Evolutionary conservation across 441 rosid species (phyloP), one percentile per base, ranked within the genome.

Genomic region (Daphne laureola): DNA sequence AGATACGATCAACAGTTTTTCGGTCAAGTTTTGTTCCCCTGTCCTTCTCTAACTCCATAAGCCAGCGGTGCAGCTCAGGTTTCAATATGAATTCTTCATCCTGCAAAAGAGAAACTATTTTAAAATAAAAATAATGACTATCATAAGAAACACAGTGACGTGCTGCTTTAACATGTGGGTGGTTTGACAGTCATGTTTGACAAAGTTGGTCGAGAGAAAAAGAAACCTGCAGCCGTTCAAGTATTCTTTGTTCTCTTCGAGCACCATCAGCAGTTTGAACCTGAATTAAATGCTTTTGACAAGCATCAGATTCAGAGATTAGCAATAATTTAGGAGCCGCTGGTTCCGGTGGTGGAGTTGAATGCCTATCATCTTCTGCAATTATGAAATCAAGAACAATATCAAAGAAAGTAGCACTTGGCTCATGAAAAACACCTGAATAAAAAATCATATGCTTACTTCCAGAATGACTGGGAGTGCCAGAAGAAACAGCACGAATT

Each of bases 1-100:
- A 64, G 53, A 86, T 76, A 59, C 98, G 75, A 57, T 80, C 91
- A 59, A 86, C 70, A 49, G 95, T 82, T 83, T 76, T 90, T 71
- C 95, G 84, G 69, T 90, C 99, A 75, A 84, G 67, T 61, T 67
- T 71, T 54, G 94, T 71, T 68, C 77, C 46, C 70, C 80, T 86
- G 63, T 87, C 90, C 68, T 76, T 84, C 78, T 94, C 99, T 71
- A 84, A 71, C 75, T 72, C 83, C 60, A 77, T 63, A 41, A 94
- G 96, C 98, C 96, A 84, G 68, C 72, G 80, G 66, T 78, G 85
- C 41, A 94, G 82, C 72, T 90, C 96, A 23, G 79, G 67, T 80
- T 78, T 86, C 71, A 94, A 68, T 66, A 94, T 69, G 64, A 86
- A 82, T 70, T 86, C 84, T 64, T 94, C 84, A 46, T 79, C 82